phyloP scores from a whole-genome alignment of 2,329 filamentous ascomycete genomes.

The Colletotrichum spinosum region DNA sequence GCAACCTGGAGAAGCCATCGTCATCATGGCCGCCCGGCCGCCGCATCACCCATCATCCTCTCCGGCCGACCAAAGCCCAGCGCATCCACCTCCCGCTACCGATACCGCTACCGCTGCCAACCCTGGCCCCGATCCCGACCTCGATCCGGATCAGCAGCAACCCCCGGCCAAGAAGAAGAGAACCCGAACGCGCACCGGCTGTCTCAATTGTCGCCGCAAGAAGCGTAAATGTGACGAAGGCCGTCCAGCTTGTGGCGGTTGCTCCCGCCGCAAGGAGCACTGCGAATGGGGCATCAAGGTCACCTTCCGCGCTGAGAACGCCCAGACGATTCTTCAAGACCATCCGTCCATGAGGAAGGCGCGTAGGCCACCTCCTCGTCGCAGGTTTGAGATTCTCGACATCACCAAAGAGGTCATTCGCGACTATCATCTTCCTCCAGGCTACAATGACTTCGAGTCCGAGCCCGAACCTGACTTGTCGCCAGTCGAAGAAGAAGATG shows the following conservation, averaged over 20 bases:
- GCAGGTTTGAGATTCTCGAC: slow-evolving; percentile 51
- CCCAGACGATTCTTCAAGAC: slow-evolving; percentile 44
- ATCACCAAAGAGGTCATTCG: slow-evolving; percentile 51
- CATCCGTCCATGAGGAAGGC: slow-evolving; percentile 51
- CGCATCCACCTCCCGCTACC: background rate
- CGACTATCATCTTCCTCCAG: slow-evolving; percentile 46
- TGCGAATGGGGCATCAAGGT: slow-evolving; percentile 54
- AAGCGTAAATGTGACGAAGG: slow-evolving; percentile 54
- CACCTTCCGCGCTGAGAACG: slow-evolving; percentile 51
- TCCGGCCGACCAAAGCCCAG: slow-evolving; percentile 2
- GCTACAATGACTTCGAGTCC: slow-evolving; percentile 28
- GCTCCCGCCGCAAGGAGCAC: slow-evolving; percentile 44
- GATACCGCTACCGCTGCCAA: background rate
- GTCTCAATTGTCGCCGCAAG: slow-evolving; percentile 52
- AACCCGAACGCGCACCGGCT: slow-evolving; percentile 49
- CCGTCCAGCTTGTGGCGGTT: slow-evolving; percentile 49
- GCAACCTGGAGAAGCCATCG: background rate
- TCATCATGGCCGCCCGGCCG: slow-evolving; percentile 9
- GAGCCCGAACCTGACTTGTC: slow-evolving; percentile 22
- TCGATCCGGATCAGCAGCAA: slow-evolving; percentile 20
- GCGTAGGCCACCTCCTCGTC: slow-evolving; percentile 40
- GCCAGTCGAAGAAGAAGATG: background rate
- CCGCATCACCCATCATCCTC: background rate
- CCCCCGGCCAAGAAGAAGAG: slow-evolving; percentile 42
- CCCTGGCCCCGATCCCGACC: slow-evolving; percentile 6